Evolutionary conservation across 2,329 filamentous ascomycete genomes (phyloP).

Genomic region (Botrytis aclada): DNA sequence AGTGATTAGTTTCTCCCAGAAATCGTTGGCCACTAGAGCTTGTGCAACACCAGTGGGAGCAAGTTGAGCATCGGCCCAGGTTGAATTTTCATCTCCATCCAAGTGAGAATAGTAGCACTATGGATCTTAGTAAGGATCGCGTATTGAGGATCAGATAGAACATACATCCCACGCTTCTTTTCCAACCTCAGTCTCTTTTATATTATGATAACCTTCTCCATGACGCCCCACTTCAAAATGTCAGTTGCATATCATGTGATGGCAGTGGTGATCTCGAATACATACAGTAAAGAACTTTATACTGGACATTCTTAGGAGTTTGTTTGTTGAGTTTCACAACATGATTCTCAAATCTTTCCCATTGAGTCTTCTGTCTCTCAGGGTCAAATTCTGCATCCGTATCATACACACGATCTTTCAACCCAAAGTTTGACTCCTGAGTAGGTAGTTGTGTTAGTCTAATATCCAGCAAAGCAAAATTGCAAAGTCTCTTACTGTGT

Average conservation of each 20-base stretch:
- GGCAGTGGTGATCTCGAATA: background rate
- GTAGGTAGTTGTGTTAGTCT: conserved; percentile 1
- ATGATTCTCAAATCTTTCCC: conserved; percentile 61
- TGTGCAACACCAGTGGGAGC: conserved; percentile 56
- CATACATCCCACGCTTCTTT: conserved; percentile 66
- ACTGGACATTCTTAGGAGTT: conserved; percentile 47
- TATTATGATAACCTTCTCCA: conserved; percentile 64
- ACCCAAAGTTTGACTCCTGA: conserved; percentile 63
- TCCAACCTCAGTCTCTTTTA: conserved; percentile 63
- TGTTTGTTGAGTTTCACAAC: conserved; percentile 53
- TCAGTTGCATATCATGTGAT: conserved; percentile 22
- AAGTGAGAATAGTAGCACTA: conserved; percentile 64
- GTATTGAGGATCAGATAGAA: conserved; percentile 16
- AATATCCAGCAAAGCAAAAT: conserved; percentile 42
- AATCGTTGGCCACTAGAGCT: conserved; percentile 56
- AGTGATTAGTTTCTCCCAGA: conserved; percentile 54
- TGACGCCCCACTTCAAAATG: conserved; percentile 56
- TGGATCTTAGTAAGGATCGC: background rate
- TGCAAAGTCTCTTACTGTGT: conserved; percentile 59
- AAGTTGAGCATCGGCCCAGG: conserved; percentile 63
- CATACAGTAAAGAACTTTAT: conserved; percentile 60
- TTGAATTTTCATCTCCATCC: conserved; percentile 59
- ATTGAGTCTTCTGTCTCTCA: conserved; percentile 50
- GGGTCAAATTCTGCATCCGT: conserved; percentile 48
- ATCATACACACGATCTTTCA: conserved; percentile 58